phyloP scores from a whole-genome alignment of 352 stramenopile species.

The Bremia lactucae region DNA sequence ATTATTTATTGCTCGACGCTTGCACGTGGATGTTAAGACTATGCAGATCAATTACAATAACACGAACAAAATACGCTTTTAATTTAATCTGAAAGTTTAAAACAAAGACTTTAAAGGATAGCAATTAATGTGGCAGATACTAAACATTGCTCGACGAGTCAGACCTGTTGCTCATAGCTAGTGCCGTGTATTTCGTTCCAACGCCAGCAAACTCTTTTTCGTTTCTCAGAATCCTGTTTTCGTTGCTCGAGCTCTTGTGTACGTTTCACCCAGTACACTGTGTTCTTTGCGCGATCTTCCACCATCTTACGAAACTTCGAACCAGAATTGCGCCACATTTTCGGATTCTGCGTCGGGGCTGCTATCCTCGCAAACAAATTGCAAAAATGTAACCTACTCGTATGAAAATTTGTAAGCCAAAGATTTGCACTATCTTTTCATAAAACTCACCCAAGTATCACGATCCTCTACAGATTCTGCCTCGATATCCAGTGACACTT shows the following conservation, averaged over 20 bases:
- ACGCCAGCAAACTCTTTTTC: constrained; percentile 61
- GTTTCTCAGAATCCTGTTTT: constrained; percentile 62
- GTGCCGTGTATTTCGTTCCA: constrained; percentile 77
- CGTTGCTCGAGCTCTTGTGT: constrained; percentile 66
- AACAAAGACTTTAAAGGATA: background rate
- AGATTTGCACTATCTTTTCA: background rate
- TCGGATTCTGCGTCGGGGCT: constrained; percentile 20
- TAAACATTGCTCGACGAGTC: constrained; percentile 10
- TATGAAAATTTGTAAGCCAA: background rate
- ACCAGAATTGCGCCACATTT: constrained; percentile 22
- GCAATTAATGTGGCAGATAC: background rate
- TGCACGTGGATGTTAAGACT: no score
- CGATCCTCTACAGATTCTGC: constrained; percentile 48
- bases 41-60: no score
- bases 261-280: constrained; percentile 68
- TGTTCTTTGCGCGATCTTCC: constrained; percentile 65
- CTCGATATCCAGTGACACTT: constrained; percentile 60
- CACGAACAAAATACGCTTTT: background rate
- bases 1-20: no score
- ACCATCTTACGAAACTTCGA: constrained; percentile 61
- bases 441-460: constrained; percentile 46
- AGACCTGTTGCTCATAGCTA: constrained; percentile 60
- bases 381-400: constrained; percentile 50
- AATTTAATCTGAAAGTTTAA: background rate
- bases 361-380: constrained; percentile 62